Evolutionary conservation across 352 stramenopile genomes (phyloP).

Genomic region (Pythium monospermum): DNA sequence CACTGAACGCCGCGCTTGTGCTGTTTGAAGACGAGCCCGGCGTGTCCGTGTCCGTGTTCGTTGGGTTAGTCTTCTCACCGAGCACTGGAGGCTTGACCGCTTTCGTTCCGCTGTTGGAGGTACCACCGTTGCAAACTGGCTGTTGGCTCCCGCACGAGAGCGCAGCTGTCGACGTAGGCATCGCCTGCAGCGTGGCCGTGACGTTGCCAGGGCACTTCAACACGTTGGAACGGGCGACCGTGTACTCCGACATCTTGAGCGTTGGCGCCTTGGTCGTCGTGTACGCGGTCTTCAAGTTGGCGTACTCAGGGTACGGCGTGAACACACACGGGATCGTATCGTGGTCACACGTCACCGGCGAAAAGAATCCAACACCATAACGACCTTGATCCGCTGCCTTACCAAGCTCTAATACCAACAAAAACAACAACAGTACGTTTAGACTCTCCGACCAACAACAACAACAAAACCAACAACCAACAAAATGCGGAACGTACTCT

Average conservation of each 20-base stretch:
- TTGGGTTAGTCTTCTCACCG: slow-evolving; percentile 6
- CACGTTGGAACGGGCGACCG: slow-evolving; percentile 19
- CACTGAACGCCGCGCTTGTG: slow-evolving; percentile 4
- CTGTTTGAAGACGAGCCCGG: slow-evolving; percentile 5
- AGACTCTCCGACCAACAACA: too few species aligned
- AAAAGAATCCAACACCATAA: slow-evolving; percentile 46
- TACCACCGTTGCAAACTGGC: slow-evolving; percentile 26
- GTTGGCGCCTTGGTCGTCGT: slow-evolving; percentile 36
- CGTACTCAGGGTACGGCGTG: slow-evolving; percentile 43
- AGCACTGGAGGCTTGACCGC: slow-evolving; percentile 7
- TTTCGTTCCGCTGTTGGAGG: slow-evolving; percentile 11
- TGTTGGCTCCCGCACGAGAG: slow-evolving; percentile 21
- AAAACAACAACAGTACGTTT: slow-evolving; percentile 4
- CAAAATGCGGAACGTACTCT: not conserved
- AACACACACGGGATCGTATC: slow-evolving; percentile 34
- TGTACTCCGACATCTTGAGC: slow-evolving; percentile 33
- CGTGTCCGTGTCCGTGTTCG: slow-evolving; percentile 15
- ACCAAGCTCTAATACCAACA: slow-evolving; percentile 14
- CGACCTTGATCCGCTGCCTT: slow-evolving; percentile 33
- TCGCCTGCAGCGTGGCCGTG: slow-evolving; percentile 19
- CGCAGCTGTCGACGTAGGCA: slow-evolving; percentile 23
- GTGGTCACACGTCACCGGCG: slow-evolving; percentile 41
- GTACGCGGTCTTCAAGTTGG: slow-evolving; percentile 47
- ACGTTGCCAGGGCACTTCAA: slow-evolving; percentile 30
- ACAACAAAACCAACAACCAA: not conserved